These are phyloP conservation scores for Capsicum rhomboideum DNA, from an alignment of 257 asterid genomes.

Conservation along the genomic window DNA sequence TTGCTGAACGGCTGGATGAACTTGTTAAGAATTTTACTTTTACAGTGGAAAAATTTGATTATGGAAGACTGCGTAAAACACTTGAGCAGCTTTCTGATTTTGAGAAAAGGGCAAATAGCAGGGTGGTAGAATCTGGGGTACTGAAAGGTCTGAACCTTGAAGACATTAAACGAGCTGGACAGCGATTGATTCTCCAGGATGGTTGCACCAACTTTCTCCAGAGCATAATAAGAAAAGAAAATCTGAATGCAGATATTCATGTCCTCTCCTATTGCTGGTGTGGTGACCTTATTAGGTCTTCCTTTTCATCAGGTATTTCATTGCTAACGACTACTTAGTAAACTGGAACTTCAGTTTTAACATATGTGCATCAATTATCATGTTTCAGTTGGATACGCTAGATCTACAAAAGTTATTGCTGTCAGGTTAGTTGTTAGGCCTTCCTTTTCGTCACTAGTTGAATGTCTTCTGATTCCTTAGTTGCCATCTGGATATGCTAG, in stretches of 20 bases:
- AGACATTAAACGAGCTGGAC: conserved; percentile 86
- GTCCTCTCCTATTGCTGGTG: conserved; percentile 98
- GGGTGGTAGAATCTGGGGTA: conserved; percentile 76
- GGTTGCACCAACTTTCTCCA: conserved; percentile 74
- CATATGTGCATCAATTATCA: background rate
- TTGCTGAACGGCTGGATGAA: background rate
- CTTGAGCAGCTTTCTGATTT: conserved; percentile 66
- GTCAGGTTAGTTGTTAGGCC: background rate
- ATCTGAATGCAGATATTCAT: conserved; percentile 55
- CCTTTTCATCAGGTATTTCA: conserved; percentile 70
- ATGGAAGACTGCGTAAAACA: conserved; percentile 45
- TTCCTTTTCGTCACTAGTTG: background rate
- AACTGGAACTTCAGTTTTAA: background rate
- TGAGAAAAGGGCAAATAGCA: conserved; percentile 75
- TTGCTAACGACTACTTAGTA: background rate
- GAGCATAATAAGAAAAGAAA: conserved; percentile 36
- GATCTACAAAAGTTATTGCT: background rate
- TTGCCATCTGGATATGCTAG: background rate
- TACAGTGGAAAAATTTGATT: conserved; percentile 58
- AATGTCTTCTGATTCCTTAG: background rate
- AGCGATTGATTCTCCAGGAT: conserved; percentile 64
- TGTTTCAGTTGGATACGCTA: background rate
- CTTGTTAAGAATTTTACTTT: background rate
- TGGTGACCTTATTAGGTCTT: conserved; percentile 85
- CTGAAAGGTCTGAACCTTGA: conserved; percentile 84